Conservation (phyloP, 2,329 filamentous ascomycete species). For the Teratosphaeria nubilosa region DNA sequence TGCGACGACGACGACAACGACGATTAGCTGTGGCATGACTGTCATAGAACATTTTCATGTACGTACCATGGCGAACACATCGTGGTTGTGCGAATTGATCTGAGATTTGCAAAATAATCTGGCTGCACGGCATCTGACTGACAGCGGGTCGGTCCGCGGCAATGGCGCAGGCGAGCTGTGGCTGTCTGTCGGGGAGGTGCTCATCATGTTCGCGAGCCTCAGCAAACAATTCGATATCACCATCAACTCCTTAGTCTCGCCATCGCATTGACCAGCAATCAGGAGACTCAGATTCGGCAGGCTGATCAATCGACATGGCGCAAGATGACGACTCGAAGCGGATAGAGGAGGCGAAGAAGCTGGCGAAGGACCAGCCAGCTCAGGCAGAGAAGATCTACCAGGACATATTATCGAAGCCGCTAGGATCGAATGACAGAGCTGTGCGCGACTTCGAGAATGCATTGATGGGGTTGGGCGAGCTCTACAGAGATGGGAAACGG, state of each 20-base stretch:
- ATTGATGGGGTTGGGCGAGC: conserved; percentile 76
- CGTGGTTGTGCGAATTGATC: neutral
- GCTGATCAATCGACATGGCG: conserved; percentile 31
- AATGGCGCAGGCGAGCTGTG: neutral
- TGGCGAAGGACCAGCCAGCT: conserved; percentile 66
- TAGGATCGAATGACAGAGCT: conserved; percentile 74
- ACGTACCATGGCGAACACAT: neutral
- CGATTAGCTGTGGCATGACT: neutral
- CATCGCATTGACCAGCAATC: neutral
- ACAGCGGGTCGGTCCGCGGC: neutral
- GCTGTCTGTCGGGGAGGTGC: neutral
- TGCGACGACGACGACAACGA: neutral
- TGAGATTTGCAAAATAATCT: neutral
- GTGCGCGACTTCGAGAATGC: conserved; percentile 87
- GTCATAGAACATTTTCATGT: neutral
- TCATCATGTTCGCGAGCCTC: neutral
- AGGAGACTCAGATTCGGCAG: neutral
- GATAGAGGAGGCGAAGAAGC: conserved; percentile 81
- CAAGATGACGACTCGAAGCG: conserved; percentile 46
- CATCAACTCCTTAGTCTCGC: neutral
- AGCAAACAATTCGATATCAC: neutral
- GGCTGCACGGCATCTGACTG: neutral
- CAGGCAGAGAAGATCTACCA: conserved; percentile 85
- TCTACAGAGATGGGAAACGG: conserved; percentile 82
- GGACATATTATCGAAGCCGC: conserved; percentile 76